Base-by-base conservation (phyloP, 2,329 filamentous ascomycete species). In the Escovopsis sp. region DNA sequence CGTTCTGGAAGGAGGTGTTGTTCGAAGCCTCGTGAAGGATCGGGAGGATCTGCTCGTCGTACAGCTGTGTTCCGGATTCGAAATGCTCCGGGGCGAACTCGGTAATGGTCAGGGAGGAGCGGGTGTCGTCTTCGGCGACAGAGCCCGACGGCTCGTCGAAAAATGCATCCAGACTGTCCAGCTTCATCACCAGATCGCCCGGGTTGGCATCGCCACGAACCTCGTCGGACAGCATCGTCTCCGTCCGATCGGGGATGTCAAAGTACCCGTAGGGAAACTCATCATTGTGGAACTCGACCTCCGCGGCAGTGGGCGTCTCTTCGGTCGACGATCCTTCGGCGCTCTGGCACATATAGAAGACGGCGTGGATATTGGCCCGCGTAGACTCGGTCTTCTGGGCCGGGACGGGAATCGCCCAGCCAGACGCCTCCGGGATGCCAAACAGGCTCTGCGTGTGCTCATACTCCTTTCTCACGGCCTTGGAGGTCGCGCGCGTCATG, bases 371-470 rank as follows among this genome's bases (percentile, higher is more conserved):
- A 53, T 98, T 98, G 45, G 81, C 76, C 44, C 91, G 75, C 4
- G 91, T 96, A 32, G 80, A 76, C 42, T 82, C 80, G 1, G 88
- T 91, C 64, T 94, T 89, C 43, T 84, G 82, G 1, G 89, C 89
- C 12, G 91, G 91, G 58, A 93, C 77, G 0, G 91, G 89, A 37
- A 98, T 86, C 0, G 91, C 91, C 91, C 91, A 98, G 2, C 91
- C 91, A 12, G 85, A 91, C 19, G 87, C 81, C 57, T 96, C 89
- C 0, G 91, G 91, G 45, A 98, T 96, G 26, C 93, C 93, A 58
- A 96, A 98, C 32, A 98, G 65, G 55, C 87, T 95, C 58, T 94
- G 84, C 0, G 86, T 94, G 19, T 85, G 80, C 56, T 94, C 89
- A 53, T 94, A 96, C 61, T 96, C 88, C 58, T 95, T 96, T 39